Evolutionary conservation across 75 land plant species (phyloP).

Genomic region (Pinus tabuliformis): DNA sequence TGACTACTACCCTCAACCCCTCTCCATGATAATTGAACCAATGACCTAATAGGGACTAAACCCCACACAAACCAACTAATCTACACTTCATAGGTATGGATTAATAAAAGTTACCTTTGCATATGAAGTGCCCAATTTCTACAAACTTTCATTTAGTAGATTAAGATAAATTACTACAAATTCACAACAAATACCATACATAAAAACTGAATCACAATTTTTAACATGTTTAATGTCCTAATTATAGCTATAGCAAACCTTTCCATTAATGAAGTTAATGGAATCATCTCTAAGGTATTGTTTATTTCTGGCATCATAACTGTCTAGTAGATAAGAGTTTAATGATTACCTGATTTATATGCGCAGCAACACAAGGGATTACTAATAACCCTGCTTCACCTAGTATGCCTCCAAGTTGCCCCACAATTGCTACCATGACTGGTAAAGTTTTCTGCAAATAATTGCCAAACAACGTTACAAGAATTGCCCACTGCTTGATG

Average conservation of each 20-base stretch:
- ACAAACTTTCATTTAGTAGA: too few relatives aligned
- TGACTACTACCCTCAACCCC: too few relatives aligned
- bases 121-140: too few relatives aligned
- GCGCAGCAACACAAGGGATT: slow-evolving; percentile 86
- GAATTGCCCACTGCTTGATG: not conserved
- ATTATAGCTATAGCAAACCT: not conserved
- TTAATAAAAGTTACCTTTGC: too few relatives aligned
- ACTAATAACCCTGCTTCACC: slow-evolving; percentile 85
- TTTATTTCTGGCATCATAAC: not conserved
- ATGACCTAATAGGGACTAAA: too few relatives aligned
- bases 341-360: slow-evolving; percentile 53
- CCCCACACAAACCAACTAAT: too few relatives aligned
- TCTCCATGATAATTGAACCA: too few relatives aligned
- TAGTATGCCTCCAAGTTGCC: slow-evolving; percentile 67
- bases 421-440: slow-evolving; percentile 81
- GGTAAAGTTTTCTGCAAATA: slow-evolving; percentile 85
- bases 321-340: not conserved
- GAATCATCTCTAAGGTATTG: not conserved
- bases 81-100: too few relatives aligned
- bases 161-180: too few relatives aligned
- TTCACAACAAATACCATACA: too few relatives aligned
- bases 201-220: too few relatives aligned
- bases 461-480: not conserved
- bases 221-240: too few relatives aligned
- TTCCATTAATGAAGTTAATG: not conserved